phyloP scores from a whole-genome alignment of 768 basidiomycete species.

The Suillus brevipes region DNA sequence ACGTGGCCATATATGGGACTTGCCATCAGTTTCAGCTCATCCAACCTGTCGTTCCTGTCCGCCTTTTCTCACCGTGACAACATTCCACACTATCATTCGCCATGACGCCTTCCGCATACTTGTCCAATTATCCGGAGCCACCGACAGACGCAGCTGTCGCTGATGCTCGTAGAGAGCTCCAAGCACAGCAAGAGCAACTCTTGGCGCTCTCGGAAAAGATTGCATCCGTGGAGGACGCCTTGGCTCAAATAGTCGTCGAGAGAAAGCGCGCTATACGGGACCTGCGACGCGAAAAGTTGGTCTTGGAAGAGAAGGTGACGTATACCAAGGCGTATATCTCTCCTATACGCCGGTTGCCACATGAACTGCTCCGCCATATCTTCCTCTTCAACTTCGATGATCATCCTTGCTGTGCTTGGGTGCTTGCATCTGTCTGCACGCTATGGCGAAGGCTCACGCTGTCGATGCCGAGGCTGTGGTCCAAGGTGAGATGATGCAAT shows the following conservation, averaged over 20 bases:
- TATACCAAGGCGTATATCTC: slow-evolving; percentile 66
- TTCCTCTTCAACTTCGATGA: slow-evolving; percentile 70
- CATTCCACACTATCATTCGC: slow-evolving; percentile 8
- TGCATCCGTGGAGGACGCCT: slow-evolving; percentile 49
- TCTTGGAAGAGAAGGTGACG: slow-evolving; percentile 48
- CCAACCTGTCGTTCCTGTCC: slow-evolving; percentile 12
- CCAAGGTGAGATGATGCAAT: slow-evolving; percentile 53
- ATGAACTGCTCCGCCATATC: slow-evolving; percentile 71
- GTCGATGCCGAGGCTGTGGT: slow-evolving; percentile 71
- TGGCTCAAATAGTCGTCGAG: slow-evolving; percentile 60
- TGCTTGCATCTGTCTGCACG: slow-evolving; percentile 65
- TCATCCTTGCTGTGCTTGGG: slow-evolving; percentile 75
- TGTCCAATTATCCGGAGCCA: slow-evolving; percentile 48
- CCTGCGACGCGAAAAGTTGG: slow-evolving; percentile 48
- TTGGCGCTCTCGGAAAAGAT: slow-evolving; percentile 47
- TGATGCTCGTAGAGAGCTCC: slow-evolving; percentile 52
- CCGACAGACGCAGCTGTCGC: slow-evolving; percentile 56
- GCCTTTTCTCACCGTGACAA: slow-evolving; percentile 9
- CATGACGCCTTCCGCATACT: slow-evolving; percentile 19
- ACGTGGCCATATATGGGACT: slow-evolving; percentile 26
- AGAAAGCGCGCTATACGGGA: slow-evolving; percentile 53
- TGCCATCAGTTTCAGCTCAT: slow-evolving; percentile 22
- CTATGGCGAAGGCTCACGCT: slow-evolving; percentile 68
- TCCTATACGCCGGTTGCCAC: slow-evolving; percentile 68
- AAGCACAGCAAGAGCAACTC: slow-evolving; percentile 26